Evolutionary conservation across 768 basidiomycete species (phyloP).

Genomic region (Trametes coccinea): DNA sequence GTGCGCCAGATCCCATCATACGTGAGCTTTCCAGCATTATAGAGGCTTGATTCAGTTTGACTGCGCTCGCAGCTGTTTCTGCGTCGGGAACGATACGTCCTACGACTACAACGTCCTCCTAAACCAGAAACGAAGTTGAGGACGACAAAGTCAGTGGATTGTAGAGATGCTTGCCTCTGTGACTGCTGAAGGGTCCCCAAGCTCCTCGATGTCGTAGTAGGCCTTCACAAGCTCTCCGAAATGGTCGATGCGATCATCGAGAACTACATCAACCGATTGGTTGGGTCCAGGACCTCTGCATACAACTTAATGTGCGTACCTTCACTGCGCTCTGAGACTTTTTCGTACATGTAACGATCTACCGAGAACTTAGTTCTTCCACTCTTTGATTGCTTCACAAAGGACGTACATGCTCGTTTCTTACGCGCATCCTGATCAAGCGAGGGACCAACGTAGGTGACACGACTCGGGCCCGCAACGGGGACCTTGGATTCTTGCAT

Average conservation of each 20-base stretch:
- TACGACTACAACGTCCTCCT: conserved; percentile 36
- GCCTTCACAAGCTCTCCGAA: conserved; percentile 71
- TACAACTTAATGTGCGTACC: conserved; percentile 42
- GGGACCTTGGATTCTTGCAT: conserved; percentile 14
- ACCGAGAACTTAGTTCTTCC: conserved; percentile 37
- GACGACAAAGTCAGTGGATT: neutral
- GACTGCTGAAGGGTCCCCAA: conserved; percentile 71
- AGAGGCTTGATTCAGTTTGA: conserved; percentile 73
- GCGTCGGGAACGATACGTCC: conserved; percentile 47
- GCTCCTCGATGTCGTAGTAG: conserved; percentile 69
- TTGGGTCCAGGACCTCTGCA: neutral
- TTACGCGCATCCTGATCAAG: conserved; percentile 36
- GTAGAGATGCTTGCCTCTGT: conserved; percentile 46
- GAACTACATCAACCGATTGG: conserved; percentile 42
- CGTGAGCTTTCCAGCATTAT: conserved; percentile 85
- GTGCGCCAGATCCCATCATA: conserved; percentile 64
- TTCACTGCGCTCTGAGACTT: conserved; percentile 79
- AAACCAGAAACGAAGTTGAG: conserved; percentile 23
- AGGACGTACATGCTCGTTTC: conserved; percentile 56
- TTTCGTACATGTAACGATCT: conserved; percentile 97
- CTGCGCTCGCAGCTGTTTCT: conserved; percentile 52
- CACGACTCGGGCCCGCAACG: conserved; percentile 31
- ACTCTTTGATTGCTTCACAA: neutral
- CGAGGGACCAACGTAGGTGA: conserved; percentile 35
- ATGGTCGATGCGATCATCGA: conserved; percentile 89